These are phyloP conservation scores for Peribolospora baueri DNA, from an alignment of 768 basidiomycete genomes.

Conservation along the genomic window DNA sequence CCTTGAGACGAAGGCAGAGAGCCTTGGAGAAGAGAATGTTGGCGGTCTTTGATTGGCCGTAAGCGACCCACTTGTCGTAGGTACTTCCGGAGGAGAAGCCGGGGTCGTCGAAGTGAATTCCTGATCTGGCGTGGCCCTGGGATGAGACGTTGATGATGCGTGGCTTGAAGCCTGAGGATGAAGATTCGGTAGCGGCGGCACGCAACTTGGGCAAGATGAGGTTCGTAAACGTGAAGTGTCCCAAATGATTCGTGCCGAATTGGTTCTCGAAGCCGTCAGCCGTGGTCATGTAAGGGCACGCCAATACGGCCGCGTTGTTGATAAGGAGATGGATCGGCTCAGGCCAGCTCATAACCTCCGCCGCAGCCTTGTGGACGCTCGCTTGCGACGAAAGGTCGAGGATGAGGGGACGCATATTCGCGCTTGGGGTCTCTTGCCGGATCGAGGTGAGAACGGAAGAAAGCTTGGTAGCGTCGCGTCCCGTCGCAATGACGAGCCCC, in stretches of 20 bases:
- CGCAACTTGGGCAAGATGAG: conserved; percentile 1
- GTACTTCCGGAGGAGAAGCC: neutral
- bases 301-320: conserved; percentile 7
- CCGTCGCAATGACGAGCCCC: conserved; percentile 1
- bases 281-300: neutral
- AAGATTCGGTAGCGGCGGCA: neutral
- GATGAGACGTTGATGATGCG: conserved; percentile 4
- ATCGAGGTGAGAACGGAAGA: neutral
- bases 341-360: conserved; percentile 1
- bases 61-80: neutral
- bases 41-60: conserved; percentile 6
- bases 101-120: neutral
- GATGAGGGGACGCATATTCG: conserved; percentile 2
- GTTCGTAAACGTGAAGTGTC: conserved; percentile 8
- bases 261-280: conserved; percentile 6
- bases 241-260: conserved; percentile 7
- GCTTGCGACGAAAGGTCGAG: conserved; percentile 5
- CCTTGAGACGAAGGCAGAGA: neutral
- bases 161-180: neutral
- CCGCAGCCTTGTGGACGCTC: conserved; percentile 2
- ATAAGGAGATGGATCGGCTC: conserved; percentile 9
- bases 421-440: conserved; percentile 2
- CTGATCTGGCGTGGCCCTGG: neutral
- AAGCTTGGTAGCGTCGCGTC: neutral
- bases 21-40: conserved; percentile 6